Base-by-base conservation (phyloP, 305 asterid species). In the Fraxinus platypoda region DNA sequence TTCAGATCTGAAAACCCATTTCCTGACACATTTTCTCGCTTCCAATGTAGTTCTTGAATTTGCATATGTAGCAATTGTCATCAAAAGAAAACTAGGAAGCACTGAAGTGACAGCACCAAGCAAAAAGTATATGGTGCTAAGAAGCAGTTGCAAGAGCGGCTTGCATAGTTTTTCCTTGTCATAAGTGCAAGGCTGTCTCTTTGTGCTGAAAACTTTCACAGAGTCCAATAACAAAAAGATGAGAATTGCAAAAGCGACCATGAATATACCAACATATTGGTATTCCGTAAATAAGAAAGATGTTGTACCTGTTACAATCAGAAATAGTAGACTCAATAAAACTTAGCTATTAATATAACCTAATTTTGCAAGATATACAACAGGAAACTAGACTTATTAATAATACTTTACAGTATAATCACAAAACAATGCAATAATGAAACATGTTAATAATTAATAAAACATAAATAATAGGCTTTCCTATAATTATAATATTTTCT, bases 111-210 rank as follows among this genome's bases (percentile, higher is more conserved):
- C 3, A 81, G 94, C 97, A 81, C 96, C 97, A 13, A 91, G 97
- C 88, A 93, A 33, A 83, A 92, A 93, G 57, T 94, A 84, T 78
- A 87, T 70, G 13, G 97, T 92, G 81, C 97, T 93, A 92, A 93
- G 81, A 85, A 25, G 97, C 94, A 26, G 92, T 91, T 31, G 97
- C 97, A 87, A 93, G 94, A 82, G 97, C 97, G 97, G 93, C 89
- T 93, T 91, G 94, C 97, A 92, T 76, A 85, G 1, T 46, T 80
- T 88, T 77, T 83, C 85, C 75, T 87, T 31, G 34, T 85, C 74
- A 17, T 88, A 93, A 74, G 96, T 92, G 86, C 97, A 93, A 11
- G 91, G 85, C 62, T 85, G 92, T 87, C 88, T 84, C 89, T 90
- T 86, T 46, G 90, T 84, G 88, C 96, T 92, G 85, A 93, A 93